These are phyloP conservation scores for Phialophora tarda DNA, from an alignment of 2,329 filamentous ascomycete species.

Conservation along the genomic window DNA sequence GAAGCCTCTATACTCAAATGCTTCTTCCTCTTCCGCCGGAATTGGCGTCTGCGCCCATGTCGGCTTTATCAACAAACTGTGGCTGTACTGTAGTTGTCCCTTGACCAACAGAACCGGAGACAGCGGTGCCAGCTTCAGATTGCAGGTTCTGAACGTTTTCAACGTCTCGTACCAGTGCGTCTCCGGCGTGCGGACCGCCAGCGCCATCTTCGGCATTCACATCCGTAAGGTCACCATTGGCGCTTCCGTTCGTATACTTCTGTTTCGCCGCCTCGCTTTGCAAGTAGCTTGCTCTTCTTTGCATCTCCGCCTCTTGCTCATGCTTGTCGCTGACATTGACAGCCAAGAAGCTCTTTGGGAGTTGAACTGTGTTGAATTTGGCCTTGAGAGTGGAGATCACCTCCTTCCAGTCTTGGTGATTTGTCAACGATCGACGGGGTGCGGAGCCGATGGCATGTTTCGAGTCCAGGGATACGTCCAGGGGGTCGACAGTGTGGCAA, in stretches of 20 bases:
- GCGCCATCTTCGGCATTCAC: constrained; percentile 3
- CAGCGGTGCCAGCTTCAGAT: neutral
- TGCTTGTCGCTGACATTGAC: constrained; percentile 59
- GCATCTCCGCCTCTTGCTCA: constrained; percentile 42
- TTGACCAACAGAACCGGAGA: neutral
- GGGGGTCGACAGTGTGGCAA: constrained; percentile 92
- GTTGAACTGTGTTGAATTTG: constrained; percentile 84
- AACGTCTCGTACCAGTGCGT: constrained; percentile 3
- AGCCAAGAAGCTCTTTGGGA: constrained; percentile 58
- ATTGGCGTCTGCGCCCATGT: neutral
- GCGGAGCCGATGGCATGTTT: constrained; percentile 96
- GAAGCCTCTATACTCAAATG: neutral
- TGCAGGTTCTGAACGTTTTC: neutral
- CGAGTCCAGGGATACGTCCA: constrained; percentile 94
- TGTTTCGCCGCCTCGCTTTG: constrained; percentile 32
- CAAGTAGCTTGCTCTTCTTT: constrained; percentile 32
- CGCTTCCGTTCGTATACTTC: constrained; percentile 11
- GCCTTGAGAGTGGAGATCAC: constrained; percentile 94
- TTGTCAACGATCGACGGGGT: constrained; percentile 84
- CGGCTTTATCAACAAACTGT: constrained; percentile 1
- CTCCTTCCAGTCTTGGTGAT: constrained; percentile 92
- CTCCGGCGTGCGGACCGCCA: neutral
- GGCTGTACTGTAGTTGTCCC: neutral
- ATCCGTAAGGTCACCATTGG: neutral
- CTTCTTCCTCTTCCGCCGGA: neutral